These are phyloP conservation scores for Cytospora chrysosperma DNA, from an alignment of 2,329 filamentous ascomycete species.

Conservation along the genomic window DNA sequence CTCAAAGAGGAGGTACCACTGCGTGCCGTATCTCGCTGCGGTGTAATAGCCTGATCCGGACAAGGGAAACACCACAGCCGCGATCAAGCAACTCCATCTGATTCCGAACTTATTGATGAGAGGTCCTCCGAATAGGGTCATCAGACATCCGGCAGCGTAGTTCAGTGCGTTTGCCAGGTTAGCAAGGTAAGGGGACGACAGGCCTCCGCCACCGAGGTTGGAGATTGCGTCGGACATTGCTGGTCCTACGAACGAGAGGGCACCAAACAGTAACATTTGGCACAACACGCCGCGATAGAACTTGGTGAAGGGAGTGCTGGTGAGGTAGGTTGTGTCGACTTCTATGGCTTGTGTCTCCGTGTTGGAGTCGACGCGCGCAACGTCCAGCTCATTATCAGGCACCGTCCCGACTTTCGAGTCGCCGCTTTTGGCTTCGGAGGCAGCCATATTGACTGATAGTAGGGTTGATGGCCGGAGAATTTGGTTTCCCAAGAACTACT, in stretches of 20 bases:
- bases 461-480: neutral
- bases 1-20: slow-evolving; percentile 35
- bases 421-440: slow-evolving; percentile 4
- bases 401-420: slow-evolving; percentile 10
- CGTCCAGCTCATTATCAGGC: slow-evolving; percentile 4
- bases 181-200: slow-evolving; percentile 22
- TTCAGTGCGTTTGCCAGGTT: slow-evolving; percentile 20
- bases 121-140: slow-evolving; percentile 34
- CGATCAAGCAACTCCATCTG: slow-evolving; percentile 38
- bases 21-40: slow-evolving; percentile 31
- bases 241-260: slow-evolving; percentile 21
- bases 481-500: neutral
- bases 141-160: slow-evolving; percentile 18
- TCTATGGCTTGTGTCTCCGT: slow-evolving; percentile 21
- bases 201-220: slow-evolving; percentile 22
- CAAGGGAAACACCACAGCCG: slow-evolving; percentile 35
- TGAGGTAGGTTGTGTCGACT: slow-evolving; percentile 17
- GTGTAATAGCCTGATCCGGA: slow-evolving; percentile 37
- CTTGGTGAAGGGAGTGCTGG: slow-evolving; percentile 13
- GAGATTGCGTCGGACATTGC: slow-evolving; percentile 24
- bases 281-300: slow-evolving; percentile 20
- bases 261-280: slow-evolving; percentile 24
- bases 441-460: neutral
- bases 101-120: slow-evolving; percentile 41
- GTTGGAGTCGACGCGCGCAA: slow-evolving; percentile 14